Evolutionary conservation across 768 basidiomycete species (phyloP).

Genomic region (Russula earlei): DNA sequence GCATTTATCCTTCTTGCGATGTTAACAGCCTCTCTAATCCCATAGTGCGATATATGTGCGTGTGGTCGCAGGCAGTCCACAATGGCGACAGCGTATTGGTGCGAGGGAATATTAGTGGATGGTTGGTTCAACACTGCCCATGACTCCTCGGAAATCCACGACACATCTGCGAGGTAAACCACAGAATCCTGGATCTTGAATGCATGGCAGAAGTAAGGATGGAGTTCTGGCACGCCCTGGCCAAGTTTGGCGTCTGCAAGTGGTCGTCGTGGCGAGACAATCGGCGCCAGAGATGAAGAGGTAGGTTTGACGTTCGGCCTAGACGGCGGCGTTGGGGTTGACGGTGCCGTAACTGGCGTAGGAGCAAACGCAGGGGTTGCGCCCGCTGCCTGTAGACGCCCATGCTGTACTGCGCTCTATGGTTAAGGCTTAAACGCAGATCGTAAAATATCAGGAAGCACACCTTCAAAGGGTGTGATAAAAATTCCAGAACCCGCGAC

Average conservation of each 20-base stretch:
- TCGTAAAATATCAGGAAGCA: constrained; percentile 17
- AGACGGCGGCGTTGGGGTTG: constrained; percentile 25
- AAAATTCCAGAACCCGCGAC: constrained; percentile 53
- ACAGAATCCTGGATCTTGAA: constrained; percentile 60
- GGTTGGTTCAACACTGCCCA: constrained; percentile 42
- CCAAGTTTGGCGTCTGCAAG: neutral
- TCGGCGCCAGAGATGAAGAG: neutral
- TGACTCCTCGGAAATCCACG: constrained; percentile 63
- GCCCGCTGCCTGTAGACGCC: constrained; percentile 45
- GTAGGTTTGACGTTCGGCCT: constrained; percentile 13
- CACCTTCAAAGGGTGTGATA: constrained; percentile 60
- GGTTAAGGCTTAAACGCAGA: neutral
- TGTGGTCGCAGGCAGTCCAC: constrained; percentile 66
- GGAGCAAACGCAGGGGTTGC: constrained; percentile 33
- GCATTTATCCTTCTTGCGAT: constrained; percentile 51
- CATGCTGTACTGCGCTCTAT: constrained; percentile 49
- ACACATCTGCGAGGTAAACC: constrained; percentile 78
- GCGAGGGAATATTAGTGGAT: constrained; percentile 22
- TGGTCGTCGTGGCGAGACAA: constrained; percentile 2
- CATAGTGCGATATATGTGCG: constrained; percentile 72
- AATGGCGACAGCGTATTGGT: constrained; percentile 47
- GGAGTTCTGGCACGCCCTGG: constrained; percentile 27
- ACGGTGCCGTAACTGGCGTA: constrained; percentile 31
- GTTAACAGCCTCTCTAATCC: constrained; percentile 51
- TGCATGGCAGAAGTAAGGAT: constrained; percentile 59